Conservation (phyloP, 2,329 filamentous ascomycete species). For the Cercospora zeae-maydis region DNA sequence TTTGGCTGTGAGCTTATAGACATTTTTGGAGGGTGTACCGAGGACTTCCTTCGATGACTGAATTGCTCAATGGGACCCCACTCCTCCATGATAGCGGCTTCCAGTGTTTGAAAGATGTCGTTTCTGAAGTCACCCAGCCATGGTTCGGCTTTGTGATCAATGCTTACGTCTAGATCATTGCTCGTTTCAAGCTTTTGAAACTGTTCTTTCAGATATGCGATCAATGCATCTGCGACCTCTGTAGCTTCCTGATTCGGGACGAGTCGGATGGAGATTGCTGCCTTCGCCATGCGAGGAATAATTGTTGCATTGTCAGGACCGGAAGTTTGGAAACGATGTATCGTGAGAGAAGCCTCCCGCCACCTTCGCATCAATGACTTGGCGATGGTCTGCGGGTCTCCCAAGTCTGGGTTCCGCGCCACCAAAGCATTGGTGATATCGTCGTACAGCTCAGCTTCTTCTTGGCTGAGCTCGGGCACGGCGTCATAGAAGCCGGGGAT, state of each 20-base stretch:
- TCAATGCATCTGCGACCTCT: constrained; percentile 66
- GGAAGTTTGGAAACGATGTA: constrained; percentile 89
- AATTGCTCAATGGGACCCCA: constrained; percentile 62
- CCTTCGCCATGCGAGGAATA: constrained; percentile 84
- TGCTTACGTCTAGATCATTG: constrained; percentile 74
- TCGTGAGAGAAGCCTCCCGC: constrained; percentile 90
- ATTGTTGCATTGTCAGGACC: constrained; percentile 84
- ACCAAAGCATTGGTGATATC: constrained; percentile 78
- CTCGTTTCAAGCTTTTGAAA: constrained; percentile 74
- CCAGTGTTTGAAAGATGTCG: constrained; percentile 83
- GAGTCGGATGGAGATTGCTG: constrained; percentile 82
- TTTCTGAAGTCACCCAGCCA: constrained; percentile 74
- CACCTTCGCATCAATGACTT: constrained; percentile 86
- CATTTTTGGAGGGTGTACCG: constrained; percentile 18
- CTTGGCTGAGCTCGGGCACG: constrained; percentile 68
- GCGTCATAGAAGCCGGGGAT: constrained; percentile 87
- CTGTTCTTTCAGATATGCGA: constrained; percentile 63
- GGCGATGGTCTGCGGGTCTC: constrained; percentile 67
- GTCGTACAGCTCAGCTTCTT: constrained; percentile 76
- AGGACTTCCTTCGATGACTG: constrained; percentile 22
- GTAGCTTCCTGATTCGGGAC: constrained; percentile 90
- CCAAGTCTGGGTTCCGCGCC: constrained; percentile 63
- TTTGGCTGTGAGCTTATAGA: constrained; percentile 3
- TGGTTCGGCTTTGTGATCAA: constrained; percentile 79
- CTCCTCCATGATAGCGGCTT: constrained; percentile 76